Conservation (phyloP, 106 monocot genomes). For the Chionographis japonica region DNA sequence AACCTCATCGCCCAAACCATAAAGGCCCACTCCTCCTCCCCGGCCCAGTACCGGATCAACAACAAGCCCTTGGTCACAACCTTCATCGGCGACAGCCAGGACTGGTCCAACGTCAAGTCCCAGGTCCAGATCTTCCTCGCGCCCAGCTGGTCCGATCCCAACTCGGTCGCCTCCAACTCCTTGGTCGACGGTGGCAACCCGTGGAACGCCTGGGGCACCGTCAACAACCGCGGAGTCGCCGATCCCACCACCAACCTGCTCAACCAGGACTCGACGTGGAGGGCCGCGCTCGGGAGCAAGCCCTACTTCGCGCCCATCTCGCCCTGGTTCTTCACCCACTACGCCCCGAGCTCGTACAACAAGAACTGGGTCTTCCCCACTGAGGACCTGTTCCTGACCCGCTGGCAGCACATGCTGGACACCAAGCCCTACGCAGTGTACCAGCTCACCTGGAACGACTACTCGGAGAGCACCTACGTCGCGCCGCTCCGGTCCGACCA, state of each 20-base stretch:
- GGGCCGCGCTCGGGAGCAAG: slow-evolving; percentile 2
- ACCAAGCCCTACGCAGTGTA: slow-evolving; percentile 8
- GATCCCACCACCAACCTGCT: slow-evolving; percentile 3
- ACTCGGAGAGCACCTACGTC: slow-evolving; percentile 21
- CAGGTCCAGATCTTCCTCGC: slow-evolving; percentile 15
- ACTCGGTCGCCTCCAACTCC: slow-evolving; percentile 5
- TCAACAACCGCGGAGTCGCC: slow-evolving; percentile 12
- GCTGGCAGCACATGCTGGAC: slow-evolving; percentile 13
- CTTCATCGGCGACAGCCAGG: slow-evolving; percentile 12
- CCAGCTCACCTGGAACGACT: slow-evolving; percentile 24
- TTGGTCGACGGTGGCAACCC: slow-evolving; percentile 15
- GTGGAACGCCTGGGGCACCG: slow-evolving; percentile 22
- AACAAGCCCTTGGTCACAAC: slow-evolving; percentile 13
- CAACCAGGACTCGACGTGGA: slow-evolving; percentile 14
- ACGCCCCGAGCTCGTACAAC: slow-evolving; percentile 2
- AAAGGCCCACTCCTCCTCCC: slow-evolving; percentile 11
- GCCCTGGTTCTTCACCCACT: slow-evolving; percentile 22
- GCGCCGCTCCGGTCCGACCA: slow-evolving; percentile 7
- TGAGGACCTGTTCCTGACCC: slow-evolving; percentile 11
- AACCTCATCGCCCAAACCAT: slow-evolving; percentile 10
- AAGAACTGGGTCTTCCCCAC: slow-evolving; percentile 20
- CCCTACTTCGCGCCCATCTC: slow-evolving; percentile 19
- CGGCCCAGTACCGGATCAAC: slow-evolving; percentile 13
- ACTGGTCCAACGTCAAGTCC: not conserved
- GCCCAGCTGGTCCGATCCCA: slow-evolving; percentile 17